A percentile compares a stretch with the other conserved stretches of the same genome.
These are phyloP conservation scores for Pleurotus eryngii DNA, from an alignment of 768 basidiomycete species.

Conservation along the genomic window DNA sequence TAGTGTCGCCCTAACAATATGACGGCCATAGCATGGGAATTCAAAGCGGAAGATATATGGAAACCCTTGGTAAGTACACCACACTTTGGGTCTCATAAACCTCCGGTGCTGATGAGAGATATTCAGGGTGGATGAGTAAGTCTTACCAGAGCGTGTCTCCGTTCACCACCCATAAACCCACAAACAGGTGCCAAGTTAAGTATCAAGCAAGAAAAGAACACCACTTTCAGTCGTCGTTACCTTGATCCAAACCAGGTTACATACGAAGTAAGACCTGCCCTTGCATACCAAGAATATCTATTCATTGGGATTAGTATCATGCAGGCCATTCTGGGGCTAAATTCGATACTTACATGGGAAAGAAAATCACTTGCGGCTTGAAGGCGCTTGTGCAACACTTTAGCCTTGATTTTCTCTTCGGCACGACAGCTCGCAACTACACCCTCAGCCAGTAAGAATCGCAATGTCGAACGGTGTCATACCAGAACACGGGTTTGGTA, in stretches of 20 bases:
- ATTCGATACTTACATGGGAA: conserved; percentile 61
- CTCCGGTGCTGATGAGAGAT: neutral
- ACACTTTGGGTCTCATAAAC: neutral
- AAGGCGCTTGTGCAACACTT: conserved; percentile 50
- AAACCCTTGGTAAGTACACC: conserved; percentile 67
- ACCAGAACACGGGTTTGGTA: too few species aligned
- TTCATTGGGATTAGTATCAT: conserved; percentile 49
- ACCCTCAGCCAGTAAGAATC: conserved; percentile 55
- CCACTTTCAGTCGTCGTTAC: conserved; percentile 68
- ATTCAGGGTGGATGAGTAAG: conserved; percentile 61
- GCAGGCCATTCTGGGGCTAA: conserved; percentile 40
- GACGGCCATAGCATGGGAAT: conserved; percentile 76
- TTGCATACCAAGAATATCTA: neutral
- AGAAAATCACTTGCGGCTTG: conserved; percentile 51
- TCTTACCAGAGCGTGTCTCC: conserved; percentile 7
- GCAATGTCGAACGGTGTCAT: too few species aligned
- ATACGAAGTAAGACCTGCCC: conserved; percentile 47
- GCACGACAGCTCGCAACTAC: conserved; percentile 73
- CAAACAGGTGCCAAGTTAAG: conserved; percentile 45
- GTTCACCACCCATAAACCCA: neutral
- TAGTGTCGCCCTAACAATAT: too few species aligned
- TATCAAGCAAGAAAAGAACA: conserved; percentile 30
- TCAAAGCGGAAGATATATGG: conserved; percentile 87
- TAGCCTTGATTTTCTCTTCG: conserved; percentile 60
- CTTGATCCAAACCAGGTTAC: conserved; percentile 76